Conservation (phyloP, 2,329 filamentous ascomycete genomes). For the Teratosphaeria pseudoeucalypti region DNA sequence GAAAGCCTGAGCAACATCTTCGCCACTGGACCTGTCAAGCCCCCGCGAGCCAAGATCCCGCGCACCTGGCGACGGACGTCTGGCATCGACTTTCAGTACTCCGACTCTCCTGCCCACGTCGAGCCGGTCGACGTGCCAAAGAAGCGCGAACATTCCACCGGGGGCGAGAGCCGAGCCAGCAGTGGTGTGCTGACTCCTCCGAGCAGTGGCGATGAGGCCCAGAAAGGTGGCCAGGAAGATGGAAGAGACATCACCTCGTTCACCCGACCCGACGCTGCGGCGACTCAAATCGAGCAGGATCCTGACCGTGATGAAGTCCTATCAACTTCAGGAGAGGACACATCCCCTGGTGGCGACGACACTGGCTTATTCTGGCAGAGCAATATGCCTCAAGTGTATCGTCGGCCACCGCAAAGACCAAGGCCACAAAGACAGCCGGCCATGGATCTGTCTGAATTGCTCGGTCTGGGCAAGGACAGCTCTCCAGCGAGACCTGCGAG, state of each 20-base stretch:
- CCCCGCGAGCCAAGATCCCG: constrained; percentile 31
- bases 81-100: constrained; percentile 28
- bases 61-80: constrained; percentile 33
- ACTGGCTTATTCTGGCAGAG: constrained; percentile 21
- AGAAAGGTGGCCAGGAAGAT: not conserved
- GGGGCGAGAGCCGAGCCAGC: constrained; percentile 9
- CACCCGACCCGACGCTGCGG: constrained; percentile 18
- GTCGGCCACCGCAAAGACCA: constrained; percentile 3
- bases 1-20: constrained; percentile 14
- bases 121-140: not conserved
- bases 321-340: not conserved
- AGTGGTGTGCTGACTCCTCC: constrained; percentile 25
- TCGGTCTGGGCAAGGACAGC: constrained; percentile 13
- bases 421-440: constrained; percentile 11
- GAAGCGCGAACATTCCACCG: not conserved
- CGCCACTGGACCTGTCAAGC: constrained; percentile 22
- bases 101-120: constrained; percentile 25
- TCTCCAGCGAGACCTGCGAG: not conserved
- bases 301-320: not conserved
- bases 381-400: constrained; percentile 14
- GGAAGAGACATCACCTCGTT: constrained; percentile 2
- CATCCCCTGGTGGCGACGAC: constrained; percentile 7
- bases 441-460: constrained; percentile 18
- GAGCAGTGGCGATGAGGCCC: constrained; percentile 15
- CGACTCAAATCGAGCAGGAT: constrained; percentile 8